phyloP scores from a whole-genome alignment of 495 filamentous ascomycete genomes.

The Annulohypoxylon moriforme region DNA sequence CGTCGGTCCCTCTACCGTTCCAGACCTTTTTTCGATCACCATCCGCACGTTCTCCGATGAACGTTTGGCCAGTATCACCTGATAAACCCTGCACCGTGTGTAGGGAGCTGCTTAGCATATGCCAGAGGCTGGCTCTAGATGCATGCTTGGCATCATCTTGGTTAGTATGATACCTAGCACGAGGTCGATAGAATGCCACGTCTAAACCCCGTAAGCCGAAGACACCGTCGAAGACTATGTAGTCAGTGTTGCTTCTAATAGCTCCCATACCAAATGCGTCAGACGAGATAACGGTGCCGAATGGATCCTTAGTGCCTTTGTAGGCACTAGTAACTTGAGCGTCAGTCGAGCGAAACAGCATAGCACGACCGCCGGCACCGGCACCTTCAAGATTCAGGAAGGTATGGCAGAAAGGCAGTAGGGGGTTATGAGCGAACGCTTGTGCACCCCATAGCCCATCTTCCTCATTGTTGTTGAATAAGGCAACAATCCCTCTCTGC shows the following conservation, averaged over 20 bases:
- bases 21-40: constrained; percentile 66
- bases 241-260: constrained; percentile 89
- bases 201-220: constrained; percentile 89
- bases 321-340: constrained; percentile 87
- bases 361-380: constrained; percentile 90
- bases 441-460: constrained; percentile 91
- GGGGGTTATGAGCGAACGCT: constrained; percentile 84
- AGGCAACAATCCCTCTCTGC: constrained; percentile 80
- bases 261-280: constrained; percentile 85
- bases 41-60: constrained; percentile 69
- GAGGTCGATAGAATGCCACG: constrained; percentile 87
- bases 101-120: constrained; percentile 89
- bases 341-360: constrained; percentile 87
- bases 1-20: constrained; percentile 73
- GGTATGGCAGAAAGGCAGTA: constrained; percentile 78
- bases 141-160: constrained; percentile 87
- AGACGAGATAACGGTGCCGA: constrained; percentile 80
- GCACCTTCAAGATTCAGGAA: constrained; percentile 97
- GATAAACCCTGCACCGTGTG: constrained; percentile 77
- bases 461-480: constrained; percentile 97
- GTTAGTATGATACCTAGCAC: constrained; percentile 89
- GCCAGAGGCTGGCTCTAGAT: constrained; percentile 81
- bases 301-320: constrained; percentile 75
- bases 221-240: constrained; percentile 82
- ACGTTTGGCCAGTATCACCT: constrained; percentile 72